Evolutionary conservation across 345 rosid genomes (phyloP).

Genomic region (Angophora floribunda): DNA sequence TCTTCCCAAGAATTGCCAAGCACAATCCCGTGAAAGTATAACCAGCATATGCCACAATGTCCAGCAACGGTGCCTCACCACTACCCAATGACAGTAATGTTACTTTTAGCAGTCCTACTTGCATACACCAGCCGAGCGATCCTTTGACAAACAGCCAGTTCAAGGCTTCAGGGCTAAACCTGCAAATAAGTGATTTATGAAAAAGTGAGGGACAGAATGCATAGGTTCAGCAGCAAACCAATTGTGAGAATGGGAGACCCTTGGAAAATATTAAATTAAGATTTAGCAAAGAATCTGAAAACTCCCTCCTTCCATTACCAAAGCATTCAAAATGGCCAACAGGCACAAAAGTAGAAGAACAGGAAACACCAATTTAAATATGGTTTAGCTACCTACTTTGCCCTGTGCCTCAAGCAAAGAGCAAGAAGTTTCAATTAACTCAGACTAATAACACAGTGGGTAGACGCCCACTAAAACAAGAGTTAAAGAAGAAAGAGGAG

Average conservation of each 20-base stretch:
- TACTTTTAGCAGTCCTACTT: slow-evolving; percentile 73
- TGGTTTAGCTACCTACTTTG: background rate
- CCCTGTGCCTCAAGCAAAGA: background rate
- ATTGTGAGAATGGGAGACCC: background rate
- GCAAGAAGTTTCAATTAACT: background rate
- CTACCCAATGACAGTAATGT: slow-evolving; percentile 75
- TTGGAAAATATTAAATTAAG: background rate
- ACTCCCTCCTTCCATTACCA: background rate
- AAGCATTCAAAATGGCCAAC: background rate
- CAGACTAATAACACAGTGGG: background rate
- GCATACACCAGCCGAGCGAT: slow-evolving; percentile 80
- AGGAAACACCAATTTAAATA: background rate
- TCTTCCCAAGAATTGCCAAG: slow-evolving; percentile 69
- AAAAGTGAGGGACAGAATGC: background rate
- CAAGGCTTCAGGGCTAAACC: slow-evolving; percentile 88
- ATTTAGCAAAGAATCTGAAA: background rate
- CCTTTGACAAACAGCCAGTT: slow-evolving; percentile 93
- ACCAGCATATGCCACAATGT: slow-evolving; percentile 83
- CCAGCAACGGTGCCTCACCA: slow-evolving; percentile 89
- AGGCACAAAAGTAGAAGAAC: background rate
- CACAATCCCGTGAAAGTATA: slow-evolving; percentile 75
- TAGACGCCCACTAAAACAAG: background rate
- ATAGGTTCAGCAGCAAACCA: background rate
- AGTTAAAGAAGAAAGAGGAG: background rate
- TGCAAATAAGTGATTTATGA: slow-evolving; percentile 7